These are phyloP conservation scores for Mycogone perniciosa DNA, from an alignment of 2,329 filamentous ascomycete species.

Conservation along the genomic window DNA sequence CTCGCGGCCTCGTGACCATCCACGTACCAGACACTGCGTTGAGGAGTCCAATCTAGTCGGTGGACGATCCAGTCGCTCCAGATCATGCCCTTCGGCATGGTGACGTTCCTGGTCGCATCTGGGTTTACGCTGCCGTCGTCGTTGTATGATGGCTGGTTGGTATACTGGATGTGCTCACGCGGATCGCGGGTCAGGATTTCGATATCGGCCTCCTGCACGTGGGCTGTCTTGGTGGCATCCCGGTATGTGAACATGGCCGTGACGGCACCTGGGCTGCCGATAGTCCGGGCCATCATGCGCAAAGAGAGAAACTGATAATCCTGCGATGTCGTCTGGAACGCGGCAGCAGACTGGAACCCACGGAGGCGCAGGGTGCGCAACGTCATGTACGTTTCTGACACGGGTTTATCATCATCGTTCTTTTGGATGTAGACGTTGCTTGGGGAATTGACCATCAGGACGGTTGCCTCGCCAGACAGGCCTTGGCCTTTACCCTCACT, in stretches of 20 bases:
- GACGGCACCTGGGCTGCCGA: slow-evolving; percentile 42
- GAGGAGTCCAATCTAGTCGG: slow-evolving; percentile 53
- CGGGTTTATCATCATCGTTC: slow-evolving; percentile 29
- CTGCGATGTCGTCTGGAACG: slow-evolving; percentile 35
- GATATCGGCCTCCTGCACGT: slow-evolving; percentile 45
- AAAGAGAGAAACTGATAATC: slow-evolving; percentile 30
- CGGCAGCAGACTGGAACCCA: slow-evolving; percentile 41
- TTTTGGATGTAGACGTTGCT: slow-evolving; percentile 42
- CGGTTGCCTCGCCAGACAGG: slow-evolving; percentile 22
- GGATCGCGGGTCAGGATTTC: slow-evolving; percentile 46
- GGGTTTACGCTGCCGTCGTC: slow-evolving; percentile 37
- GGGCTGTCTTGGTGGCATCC: slow-evolving; percentile 26
- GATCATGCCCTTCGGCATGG: slow-evolving; percentile 34
- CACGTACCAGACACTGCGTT: slow-evolving; percentile 49
- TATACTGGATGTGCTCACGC: slow-evolving; percentile 44
- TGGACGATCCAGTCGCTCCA: slow-evolving; percentile 55
- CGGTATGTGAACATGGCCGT: slow-evolving; percentile 50
- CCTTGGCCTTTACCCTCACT: slow-evolving; percentile 25
- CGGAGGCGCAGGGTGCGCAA: slow-evolving; percentile 40
- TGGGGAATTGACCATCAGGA: slow-evolving; percentile 35
- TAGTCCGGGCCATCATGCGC: slow-evolving; percentile 46
- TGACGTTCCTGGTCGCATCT: slow-evolving; percentile 42
- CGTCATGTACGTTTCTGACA: slow-evolving; percentile 38
- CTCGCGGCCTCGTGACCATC: slow-evolving; percentile 43
- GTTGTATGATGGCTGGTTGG: slow-evolving; percentile 52